Base-by-base conservation (phyloP, 441 rosid genomes). In the Mallotus repandus region DNA sequence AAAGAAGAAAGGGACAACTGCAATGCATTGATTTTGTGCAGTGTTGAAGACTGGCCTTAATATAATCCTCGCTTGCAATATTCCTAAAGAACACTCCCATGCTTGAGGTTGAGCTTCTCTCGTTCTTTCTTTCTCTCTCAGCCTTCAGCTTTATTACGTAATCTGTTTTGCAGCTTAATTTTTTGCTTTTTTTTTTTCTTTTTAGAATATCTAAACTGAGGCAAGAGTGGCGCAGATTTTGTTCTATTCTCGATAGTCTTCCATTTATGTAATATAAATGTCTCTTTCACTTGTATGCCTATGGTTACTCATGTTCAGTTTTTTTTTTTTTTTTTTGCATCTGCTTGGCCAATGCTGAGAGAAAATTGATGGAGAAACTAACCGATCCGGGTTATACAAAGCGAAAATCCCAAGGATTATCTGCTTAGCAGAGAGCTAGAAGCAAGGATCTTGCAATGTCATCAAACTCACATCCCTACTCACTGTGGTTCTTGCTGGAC, bases 11-110 rank as follows among this genome's bases (percentile, higher is more conserved):
- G n/a, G n/a, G n/a, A n/a, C n/a, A n/a, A n/a, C n/a, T n/a, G n/a
- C n/a, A n/a, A n/a, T n/a, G n/a, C n/a, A n/a, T 25, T 0, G 58
- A 9, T 45, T 43, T 21, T 13, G 22, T 59, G 66, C 89, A 89
- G 99, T 87, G 80, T 71, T 95, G 67, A 93, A 88, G 91, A 89
- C 92, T 70, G 97, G 99, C 57, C 88, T 88, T 52, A 93, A 83
- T 72, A 79, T 90, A 61, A 80, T 95, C 46, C 63, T 95, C 11
- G 94, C 97, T 74, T 89, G 93, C 80, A 95, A 92, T 79, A 88
- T 92, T 49, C 97, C 98, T 15, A n/a, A 92, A 91, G 83, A 88
- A 92, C 77, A 88, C 77, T 74, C 96, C 96, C 15, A 77, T 85
- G 91, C 88, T 91, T 29, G 97, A 91, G 99, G 97, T 92, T n/a